These are phyloP conservation scores for Colletotrichum sp. DNA, from an alignment of 2,329 filamentous ascomycete species.

Conservation along the genomic window DNA sequence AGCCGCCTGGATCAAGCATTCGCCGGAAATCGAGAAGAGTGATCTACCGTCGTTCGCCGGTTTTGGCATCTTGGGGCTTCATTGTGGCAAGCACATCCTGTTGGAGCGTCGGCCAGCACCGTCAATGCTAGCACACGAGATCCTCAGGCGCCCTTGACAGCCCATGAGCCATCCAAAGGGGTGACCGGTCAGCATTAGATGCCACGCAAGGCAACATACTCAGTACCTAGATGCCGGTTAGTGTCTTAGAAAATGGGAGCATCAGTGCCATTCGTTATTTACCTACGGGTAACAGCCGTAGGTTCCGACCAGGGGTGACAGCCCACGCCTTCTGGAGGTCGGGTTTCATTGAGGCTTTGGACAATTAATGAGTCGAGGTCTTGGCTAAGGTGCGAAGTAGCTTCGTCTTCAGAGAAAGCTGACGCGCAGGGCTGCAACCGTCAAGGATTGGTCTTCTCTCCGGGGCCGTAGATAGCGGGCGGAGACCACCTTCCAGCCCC, in stretches of 20 bases:
- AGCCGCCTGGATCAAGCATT: neutral
- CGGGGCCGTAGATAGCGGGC: neutral
- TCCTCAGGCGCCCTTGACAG: neutral
- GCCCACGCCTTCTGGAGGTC: neutral
- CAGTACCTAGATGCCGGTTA: neutral
- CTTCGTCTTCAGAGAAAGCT: neutral
- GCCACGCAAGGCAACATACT: neutral
- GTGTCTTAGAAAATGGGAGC: neutral
- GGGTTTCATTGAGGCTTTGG: neutral
- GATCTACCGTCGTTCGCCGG: neutral
- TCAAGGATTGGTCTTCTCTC: neutral
- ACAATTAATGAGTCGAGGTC: neutral
- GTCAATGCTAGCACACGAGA: neutral
- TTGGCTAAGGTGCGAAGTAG: neutral
- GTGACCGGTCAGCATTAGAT: neutral
- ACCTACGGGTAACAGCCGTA: neutral
- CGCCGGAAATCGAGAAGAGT: neutral
- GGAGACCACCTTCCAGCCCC: neutral
- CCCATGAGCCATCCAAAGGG: neutral
- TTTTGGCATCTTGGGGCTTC: neutral
- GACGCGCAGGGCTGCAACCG: neutral
- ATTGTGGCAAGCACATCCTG: neutral
- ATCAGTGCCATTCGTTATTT: neutral
- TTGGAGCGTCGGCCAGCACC: neutral
- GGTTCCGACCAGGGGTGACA: neutral